Percentiles rank a stretch among this genome's conserved stretches.
Evolutionary conservation across 108 stramenopile genomes (phyloP).

Genomic region (Stephanodiscus minutulus): DNA sequence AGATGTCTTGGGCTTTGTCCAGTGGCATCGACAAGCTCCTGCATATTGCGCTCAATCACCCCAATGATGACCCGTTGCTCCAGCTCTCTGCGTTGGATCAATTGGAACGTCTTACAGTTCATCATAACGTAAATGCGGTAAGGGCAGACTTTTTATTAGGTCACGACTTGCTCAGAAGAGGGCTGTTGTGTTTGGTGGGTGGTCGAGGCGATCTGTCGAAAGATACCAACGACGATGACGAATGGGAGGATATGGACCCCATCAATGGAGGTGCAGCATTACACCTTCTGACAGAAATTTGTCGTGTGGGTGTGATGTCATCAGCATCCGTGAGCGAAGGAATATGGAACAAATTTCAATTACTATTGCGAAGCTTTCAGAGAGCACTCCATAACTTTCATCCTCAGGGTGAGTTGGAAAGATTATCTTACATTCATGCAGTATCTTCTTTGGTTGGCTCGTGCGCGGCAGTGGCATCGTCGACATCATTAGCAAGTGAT

Average conservation of each 20-base stretch:
- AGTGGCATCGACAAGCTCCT: constrained; percentile 33
- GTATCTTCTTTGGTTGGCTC: constrained; percentile 43
- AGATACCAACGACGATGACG: constrained; percentile 1
- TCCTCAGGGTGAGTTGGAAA: constrained; percentile 36
- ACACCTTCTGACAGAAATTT: constrained; percentile 40
- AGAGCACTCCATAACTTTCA: constrained; percentile 26
- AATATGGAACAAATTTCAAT: constrained; percentile 20
- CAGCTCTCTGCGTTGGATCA: constrained; percentile 45
- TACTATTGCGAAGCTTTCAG: constrained; percentile 30
- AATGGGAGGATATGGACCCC: constrained; percentile 29
- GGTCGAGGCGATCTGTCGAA: constrained; percentile 8
- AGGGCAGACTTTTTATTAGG: constrained; percentile 41
- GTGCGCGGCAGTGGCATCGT: constrained; percentile 19
- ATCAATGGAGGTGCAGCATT: constrained; percentile 42
- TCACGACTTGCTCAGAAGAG: constrained; percentile 22
- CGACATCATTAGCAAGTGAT: constrained; percentile 8
- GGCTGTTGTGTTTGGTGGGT: constrained; percentile 36
- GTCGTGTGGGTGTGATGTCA: constrained; percentile 33
- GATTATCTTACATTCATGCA: constrained; percentile 39
- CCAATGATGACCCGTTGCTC: constrained; percentile 36
- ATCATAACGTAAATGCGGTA: neutral
- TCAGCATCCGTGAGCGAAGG: constrained; percentile 1
- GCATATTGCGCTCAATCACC: constrained; percentile 24
- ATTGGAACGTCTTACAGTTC: constrained; percentile 26
- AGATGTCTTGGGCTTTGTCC: constrained; percentile 21